Evolutionary conservation across 116 monocot genomes (phyloP), one percentile per base, ranked within the genome.

Genomic region (Zostera marina): DNA sequence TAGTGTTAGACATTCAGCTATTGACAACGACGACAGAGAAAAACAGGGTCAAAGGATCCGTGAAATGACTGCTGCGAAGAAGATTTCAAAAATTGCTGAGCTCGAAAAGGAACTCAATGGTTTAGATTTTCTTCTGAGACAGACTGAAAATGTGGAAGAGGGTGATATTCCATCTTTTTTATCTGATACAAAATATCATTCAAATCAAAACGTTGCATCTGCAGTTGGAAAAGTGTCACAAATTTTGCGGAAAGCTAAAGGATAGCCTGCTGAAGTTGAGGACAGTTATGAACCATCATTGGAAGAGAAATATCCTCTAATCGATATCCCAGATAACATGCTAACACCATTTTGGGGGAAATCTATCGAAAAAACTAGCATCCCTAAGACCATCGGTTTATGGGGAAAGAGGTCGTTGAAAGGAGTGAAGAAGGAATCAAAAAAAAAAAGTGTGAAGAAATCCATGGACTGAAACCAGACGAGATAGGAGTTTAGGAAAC

Each of bases 1-100:
- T n/a, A n/a, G n/a, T n/a, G n/a, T n/a, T n/a, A n/a, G n/a, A n/a
- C n/a, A n/a, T n/a, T n/a, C n/a, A n/a, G n/a, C n/a, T n/a, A n/a
- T n/a, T n/a, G n/a, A n/a, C n/a, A n/a, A n/a, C n/a, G n/a, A n/a
- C n/a, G n/a, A n/a, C n/a, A 96, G 74, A 60, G 85, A 89, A 69
- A 82, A 76, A 48, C 89, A 88, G 66, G 77, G 79, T 9, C 96
- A 96, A 66, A 58, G 96, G 17, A 60, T 96, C 19, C 77, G 96
- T 26, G 96, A 96, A n/a, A 89, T 96, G 85, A 85, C 96, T 70
- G 89, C 89, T 56, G 70, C 80, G 42, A 88, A 82, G 64, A 77
- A 62, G 47, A 68, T 68, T 45, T 58, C 66, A 21, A 82, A 62
- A 72, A 96, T 96, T 58, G 54, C 73, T 5, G 96, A 82, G 52